A percentile compares a stretch with the other conserved stretches of the same genome.
Conservation (phyloP, 805 yeast species). For the Wickerhamiella qilinensis region DNA sequence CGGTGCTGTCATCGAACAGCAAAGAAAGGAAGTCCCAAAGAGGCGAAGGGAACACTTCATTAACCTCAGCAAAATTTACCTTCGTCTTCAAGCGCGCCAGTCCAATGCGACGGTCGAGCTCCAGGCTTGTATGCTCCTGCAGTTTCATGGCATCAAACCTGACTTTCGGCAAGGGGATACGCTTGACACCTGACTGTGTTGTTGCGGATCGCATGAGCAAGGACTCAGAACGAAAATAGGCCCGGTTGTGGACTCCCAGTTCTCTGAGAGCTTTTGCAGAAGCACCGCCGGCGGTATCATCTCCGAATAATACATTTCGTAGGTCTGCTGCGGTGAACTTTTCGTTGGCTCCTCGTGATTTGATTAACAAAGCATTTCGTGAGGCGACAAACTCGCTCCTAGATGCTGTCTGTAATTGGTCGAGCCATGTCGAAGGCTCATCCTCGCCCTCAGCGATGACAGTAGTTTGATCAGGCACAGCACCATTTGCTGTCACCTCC, state of each 20-base stretch:
- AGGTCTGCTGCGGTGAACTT: constrained; percentile 24
- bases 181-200: neutral
- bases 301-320: constrained; percentile 34
- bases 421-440: neutral
- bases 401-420: neutral
- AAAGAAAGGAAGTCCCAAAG: constrained; percentile 45
- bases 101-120: constrained; percentile 1
- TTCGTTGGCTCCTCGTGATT: constrained; percentile 5
- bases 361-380: neutral
- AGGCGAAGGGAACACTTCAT: constrained; percentile 7
- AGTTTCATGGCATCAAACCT: neutral
- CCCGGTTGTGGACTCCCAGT: neutral
- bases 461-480: neutral
- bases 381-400: neutral
- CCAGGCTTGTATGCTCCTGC: neutral
- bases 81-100: constrained; percentile 7
- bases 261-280: neutral
- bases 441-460: neutral
- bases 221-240: neutral
- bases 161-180: neutral
- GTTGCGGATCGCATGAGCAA: neutral
- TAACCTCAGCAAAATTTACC: constrained; percentile 7
- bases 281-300: neutral
- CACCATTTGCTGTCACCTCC: neutral
- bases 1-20: constrained; percentile 34